A percentile compares a stretch with the other conserved stretches of the same genome.
Conservation (phyloP, 305 asterid genomes). For the Fraxinus sp. region DNA sequence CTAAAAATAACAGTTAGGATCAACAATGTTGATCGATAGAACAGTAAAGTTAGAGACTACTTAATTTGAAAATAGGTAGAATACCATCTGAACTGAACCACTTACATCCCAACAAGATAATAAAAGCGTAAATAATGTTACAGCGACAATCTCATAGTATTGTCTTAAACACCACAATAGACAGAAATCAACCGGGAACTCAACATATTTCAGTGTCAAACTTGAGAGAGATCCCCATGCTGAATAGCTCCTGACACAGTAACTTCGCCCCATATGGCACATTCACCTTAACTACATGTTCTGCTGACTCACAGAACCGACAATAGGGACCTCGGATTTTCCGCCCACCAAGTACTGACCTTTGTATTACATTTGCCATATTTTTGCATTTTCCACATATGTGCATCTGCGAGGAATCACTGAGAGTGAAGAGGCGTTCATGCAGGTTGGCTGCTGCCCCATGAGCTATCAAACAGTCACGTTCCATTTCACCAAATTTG, state of each 20-base stretch:
- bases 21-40: neutral
- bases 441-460: constrained; percentile 90
- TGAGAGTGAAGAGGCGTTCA: constrained; percentile 88
- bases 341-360: constrained; percentile 61
- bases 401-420: constrained; percentile 85
- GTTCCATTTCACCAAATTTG: constrained; percentile 92
- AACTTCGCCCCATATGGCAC: constrained; percentile 95
- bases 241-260: constrained; percentile 83
- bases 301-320: constrained; percentile 72
- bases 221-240: constrained; percentile 84
- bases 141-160: neutral
- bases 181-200: constrained; percentile 4
- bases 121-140: neutral
- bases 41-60: neutral
- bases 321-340: constrained; percentile 85
- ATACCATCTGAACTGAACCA: neutral
- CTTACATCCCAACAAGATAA: neutral
- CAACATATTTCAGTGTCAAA: constrained; percentile 77
- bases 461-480: constrained; percentile 91
- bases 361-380: constrained; percentile 78
- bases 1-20: neutral
- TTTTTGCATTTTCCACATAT: constrained; percentile 73
- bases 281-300: constrained; percentile 65
- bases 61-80: neutral
- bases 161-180: neutral